phyloP scores from a whole-genome alignment of 805 yeast genomes.

The Starmerella powellii region DNA sequence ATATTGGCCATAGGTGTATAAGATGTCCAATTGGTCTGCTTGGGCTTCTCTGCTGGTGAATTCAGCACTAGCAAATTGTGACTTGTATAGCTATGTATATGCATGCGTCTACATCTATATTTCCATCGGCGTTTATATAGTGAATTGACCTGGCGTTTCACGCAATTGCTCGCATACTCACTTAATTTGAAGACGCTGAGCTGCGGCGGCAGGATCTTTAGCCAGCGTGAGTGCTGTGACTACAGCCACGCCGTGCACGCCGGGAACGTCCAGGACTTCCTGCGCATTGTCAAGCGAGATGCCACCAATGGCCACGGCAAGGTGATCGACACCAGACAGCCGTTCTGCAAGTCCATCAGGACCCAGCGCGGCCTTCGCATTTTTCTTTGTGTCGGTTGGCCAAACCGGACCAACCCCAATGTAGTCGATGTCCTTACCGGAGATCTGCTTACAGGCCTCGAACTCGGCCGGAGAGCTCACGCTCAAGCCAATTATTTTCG shows the following conservation, averaged over 20 bases:
- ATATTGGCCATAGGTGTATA: too few relatives aligned
- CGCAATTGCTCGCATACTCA: neutral
- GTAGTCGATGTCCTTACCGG: slow-evolving; percentile 40
- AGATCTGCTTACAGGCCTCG: slow-evolving; percentile 25
- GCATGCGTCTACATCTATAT: too few relatives aligned
- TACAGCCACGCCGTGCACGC: slow-evolving; percentile 73
- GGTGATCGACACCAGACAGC: slow-evolving; percentile 62
- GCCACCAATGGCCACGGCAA: slow-evolving; percentile 46
- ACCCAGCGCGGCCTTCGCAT: slow-evolving; percentile 50
- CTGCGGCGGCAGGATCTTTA: slow-evolving; percentile 17
- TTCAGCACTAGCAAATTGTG: too few relatives aligned
- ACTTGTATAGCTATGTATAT: too few relatives aligned
- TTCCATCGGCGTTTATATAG: neutral
- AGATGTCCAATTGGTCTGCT: too few relatives aligned
- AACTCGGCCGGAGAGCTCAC: slow-evolving; percentile 48
- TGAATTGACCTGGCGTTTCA: neutral
- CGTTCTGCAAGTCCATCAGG: slow-evolving; percentile 54
- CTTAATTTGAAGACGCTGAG: too few relatives aligned
- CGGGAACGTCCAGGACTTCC: slow-evolving; percentile 27
- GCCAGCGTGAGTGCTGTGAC: slow-evolving; percentile 75
- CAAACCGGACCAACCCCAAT: slow-evolving; percentile 71
- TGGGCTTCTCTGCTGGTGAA: too few relatives aligned
- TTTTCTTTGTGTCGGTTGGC: slow-evolving; percentile 59
- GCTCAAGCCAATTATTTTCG: slow-evolving; percentile 69
- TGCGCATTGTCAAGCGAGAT: slow-evolving; percentile 30